Evolutionary conservation across 805 yeast species (phyloP).

Genomic region (Nakazawaea holstii): DNA sequence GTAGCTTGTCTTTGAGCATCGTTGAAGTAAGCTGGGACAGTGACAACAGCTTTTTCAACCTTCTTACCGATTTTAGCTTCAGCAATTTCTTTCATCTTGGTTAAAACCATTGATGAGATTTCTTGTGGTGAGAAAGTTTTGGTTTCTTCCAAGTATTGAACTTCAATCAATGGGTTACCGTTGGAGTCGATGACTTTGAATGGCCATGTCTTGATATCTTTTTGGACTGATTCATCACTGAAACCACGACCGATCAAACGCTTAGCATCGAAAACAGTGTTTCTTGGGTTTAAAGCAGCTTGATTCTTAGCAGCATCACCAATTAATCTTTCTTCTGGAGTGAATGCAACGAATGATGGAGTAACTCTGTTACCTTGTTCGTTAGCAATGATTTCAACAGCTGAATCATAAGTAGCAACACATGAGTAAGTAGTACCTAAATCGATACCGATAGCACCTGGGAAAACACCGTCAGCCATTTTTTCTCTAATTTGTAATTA

Average conservation of each 20-base stretch:
- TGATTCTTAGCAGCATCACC: conserved; percentile 85
- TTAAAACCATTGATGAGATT: conserved; percentile 71
- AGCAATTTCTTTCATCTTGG: conserved; percentile 80
- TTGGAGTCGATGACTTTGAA: conserved; percentile 62
- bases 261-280: conserved; percentile 80
- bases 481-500: conserved; percentile 17
- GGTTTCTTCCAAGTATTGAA: conserved; percentile 63
- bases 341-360: conserved; percentile 78
- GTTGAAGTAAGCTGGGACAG: conserved; percentile 79
- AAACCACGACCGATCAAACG: conserved; percentile 79
- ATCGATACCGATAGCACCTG: conserved; percentile 99
- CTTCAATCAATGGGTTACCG: conserved; percentile 66
- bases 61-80: conserved; percentile 69
- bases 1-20: conserved; percentile 81
- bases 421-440: conserved; percentile 82
- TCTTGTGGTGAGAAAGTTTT: conserved; percentile 72
- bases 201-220: conserved; percentile 90
- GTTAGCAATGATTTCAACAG: conserved; percentile 76
- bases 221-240: conserved; percentile 72
- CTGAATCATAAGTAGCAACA: conserved; percentile 74
- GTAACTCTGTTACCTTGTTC: conserved; percentile 86
- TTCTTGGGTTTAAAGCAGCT: conserved; percentile 73
- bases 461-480: conserved; percentile 98
- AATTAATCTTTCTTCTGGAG: conserved; percentile 70
- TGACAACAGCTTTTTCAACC: conserved; percentile 71